Evolutionary conservation across 2,329 filamentous ascomycete genomes (phyloP), one percentile per base, ranked within the genome.

Genomic region (Botrytis sinoallii): DNA sequence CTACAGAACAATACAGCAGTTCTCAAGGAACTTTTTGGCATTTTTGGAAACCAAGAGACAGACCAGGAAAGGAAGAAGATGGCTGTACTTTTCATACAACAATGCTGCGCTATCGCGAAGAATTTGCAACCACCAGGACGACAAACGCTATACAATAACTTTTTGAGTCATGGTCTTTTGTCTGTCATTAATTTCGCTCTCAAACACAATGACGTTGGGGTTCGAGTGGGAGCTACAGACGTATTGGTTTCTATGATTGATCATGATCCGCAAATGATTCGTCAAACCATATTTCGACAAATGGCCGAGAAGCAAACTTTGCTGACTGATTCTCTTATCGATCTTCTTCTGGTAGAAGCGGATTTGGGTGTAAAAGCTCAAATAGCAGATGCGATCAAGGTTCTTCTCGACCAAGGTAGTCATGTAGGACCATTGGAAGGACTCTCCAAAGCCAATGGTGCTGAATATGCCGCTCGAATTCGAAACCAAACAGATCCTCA

Each of bases 341-440:
- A 98, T 78, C 86, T 99, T 60, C 88, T 99, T 2, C 87, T 98
- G 65, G 91, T 96, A 2, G 96, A 99, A 83, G 92, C 93, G 29
- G 96, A 99, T 80, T 86, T 98, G 25, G 96, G 96, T 0, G 94
- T 98, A 76, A 98, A 97, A 83, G 94, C 94, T 42, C 96, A 98
- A 82, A 92, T 98, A 79, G 94, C 95, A 4, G 96, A 99, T 84
- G 94, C 95, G 12, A 91, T 99, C 81, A 98, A 97, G 83, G 92
- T 98, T 35, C 86, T 99, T 18, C 87, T 99, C 52, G 96, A 98
- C 77, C 86, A 94, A 81, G 83, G 90, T 83, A 87, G 87, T 67
- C 86, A 87, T 69, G 83, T 86, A 73, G 48, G 46, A 20, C 88
- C 88, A 55, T 86, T 90, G 77, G 91, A 93, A 75, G 85, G 85